A percentile compares a stretch with the other conserved stretches of the same genome.
Evolutionary conservation across 2,329 filamentous ascomycete genomes (phyloP).

Genomic region (Xylariaceae sp.): DNA sequence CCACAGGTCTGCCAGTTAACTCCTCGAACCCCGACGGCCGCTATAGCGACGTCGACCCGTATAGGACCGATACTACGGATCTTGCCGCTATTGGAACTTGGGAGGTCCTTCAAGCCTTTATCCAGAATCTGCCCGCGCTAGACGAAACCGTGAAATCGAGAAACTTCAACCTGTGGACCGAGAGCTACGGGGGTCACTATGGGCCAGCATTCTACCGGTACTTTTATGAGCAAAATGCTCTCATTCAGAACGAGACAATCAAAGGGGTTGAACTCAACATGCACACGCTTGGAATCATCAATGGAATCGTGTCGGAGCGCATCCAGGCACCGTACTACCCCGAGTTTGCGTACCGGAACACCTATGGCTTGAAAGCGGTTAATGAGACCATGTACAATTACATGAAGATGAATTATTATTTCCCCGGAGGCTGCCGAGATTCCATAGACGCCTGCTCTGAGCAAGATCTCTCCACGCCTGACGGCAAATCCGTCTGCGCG

Average conservation of each 20-base stretch:
- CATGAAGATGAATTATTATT: conserved; percentile 52
- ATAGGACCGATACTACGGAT: conserved; percentile 32
- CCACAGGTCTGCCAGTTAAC: conserved; percentile 30
- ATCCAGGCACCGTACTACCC: conserved; percentile 49
- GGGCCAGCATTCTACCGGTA: conserved; percentile 53
- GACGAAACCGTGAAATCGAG: conserved; percentile 52
- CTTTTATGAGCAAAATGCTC: conserved; percentile 59
- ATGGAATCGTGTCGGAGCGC: conserved; percentile 57
- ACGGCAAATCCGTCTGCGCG: conserved; percentile 52
- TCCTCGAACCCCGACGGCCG: conserved; percentile 35
- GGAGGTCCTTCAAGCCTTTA: conserved; percentile 36
- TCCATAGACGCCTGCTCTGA: conserved; percentile 54
- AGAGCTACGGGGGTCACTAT: conserved; percentile 51
- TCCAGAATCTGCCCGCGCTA: conserved; percentile 36
- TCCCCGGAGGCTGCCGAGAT: conserved; percentile 54
- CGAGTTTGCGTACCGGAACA: conserved; percentile 44
- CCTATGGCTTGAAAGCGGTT: conserved; percentile 49
- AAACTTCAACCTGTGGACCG: conserved; percentile 62
- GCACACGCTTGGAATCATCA: conserved; percentile 57
- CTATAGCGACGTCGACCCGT: conserved; percentile 33
- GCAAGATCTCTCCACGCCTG: conserved; percentile 42
- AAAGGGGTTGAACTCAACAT: conserved; percentile 55
- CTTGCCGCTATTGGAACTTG: conserved; percentile 35
- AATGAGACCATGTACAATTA: conserved; percentile 63
- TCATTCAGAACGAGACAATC: conserved; percentile 52